Evolutionary conservation across 176 grass and related monocot genomes (phyloP), one percentile per base, ranked within the genome.

Genomic region (Typha latifolia): DNA sequence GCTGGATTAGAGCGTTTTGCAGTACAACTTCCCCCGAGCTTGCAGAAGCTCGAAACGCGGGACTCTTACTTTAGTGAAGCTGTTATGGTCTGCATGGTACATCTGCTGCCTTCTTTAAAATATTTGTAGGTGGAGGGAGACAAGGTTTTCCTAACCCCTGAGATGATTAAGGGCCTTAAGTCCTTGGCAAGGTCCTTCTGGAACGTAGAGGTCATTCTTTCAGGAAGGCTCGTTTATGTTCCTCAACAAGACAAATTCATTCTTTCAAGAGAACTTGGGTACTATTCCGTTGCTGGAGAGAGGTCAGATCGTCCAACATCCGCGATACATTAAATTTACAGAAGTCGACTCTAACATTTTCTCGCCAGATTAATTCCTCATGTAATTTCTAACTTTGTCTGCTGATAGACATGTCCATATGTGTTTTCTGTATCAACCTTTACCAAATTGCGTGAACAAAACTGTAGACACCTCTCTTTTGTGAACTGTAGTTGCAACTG

Each of bases 91-190:
- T n/a, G n/a, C 19, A 59, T 67, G 5, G 57, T 15, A 24, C 21
- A 47, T 4, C 67, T 23, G 47, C 52, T 79, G 56, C 76, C 57
- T 69, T 52, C 51, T 15, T 64, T 72, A 68, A 79, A 68, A 56
- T 79, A 79, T 22, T 62, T 79, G 23, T 79, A 67, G 76, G 76
- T 79, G 50, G 68, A 79, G 24, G 76, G 76, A 3, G 71, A 79
- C 48, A 64, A 63, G 57, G 55, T 68, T 49, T 64, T 61, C 20
- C n/a, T 2, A 48, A 65, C 4, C 10, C 18, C 15, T 2, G 59
- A 72, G 24, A 26, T 26, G 24, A 26, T 26, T 26, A 26, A 2
- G 24, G 24, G 24, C 22, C 69, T 80, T 32, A n/a, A 49, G 47
- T 34, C 37, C 21, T 51, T 73, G 61, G 71, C 47, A 22, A 57